Percentiles rank a stretch among this genome's conserved stretches.
Evolutionary conservation across 495 filamentous ascomycete species (phyloP).

Genomic region (Penicillium pancosmium): DNA sequence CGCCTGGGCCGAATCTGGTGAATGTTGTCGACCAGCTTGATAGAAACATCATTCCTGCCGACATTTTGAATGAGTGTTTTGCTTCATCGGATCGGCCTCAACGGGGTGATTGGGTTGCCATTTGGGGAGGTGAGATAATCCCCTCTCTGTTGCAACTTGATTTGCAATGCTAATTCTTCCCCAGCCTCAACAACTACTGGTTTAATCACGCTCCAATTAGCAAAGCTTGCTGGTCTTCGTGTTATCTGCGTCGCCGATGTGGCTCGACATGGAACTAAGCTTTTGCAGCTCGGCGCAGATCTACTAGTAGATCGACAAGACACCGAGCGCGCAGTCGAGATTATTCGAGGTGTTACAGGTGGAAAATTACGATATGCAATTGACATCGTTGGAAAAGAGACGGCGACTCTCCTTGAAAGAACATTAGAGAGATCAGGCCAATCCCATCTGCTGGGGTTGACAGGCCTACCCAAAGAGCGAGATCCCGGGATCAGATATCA

Average conservation of each 20-base stretch:
- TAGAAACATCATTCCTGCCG: conserved; percentile 45
- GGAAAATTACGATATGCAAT: conserved; percentile 62
- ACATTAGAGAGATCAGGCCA: conserved; percentile 40
- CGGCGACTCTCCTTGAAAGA: conserved; percentile 52
- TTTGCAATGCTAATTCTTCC: conserved; percentile 2
- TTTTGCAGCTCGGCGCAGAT: conserved; percentile 55
- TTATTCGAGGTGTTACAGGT: conserved; percentile 56
- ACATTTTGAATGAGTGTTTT: conserved; percentile 59
- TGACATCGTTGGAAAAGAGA: conserved; percentile 63
- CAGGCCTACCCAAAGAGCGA: conserved; percentile 59
- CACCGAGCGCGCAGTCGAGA: conserved; percentile 58
- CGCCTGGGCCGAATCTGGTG: conserved; percentile 57
- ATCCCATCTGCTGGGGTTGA: conserved; percentile 65
- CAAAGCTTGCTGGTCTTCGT: conserved; percentile 58
- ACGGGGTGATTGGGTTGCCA: conserved; percentile 64
- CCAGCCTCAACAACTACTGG: conserved; percentile 63
- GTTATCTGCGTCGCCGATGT: conserved; percentile 62
- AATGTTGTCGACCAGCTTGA: conserved; percentile 42
- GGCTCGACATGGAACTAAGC: conserved; percentile 60
- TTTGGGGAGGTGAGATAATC: conserved; percentile 63
- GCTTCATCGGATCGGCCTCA: conserved; percentile 50
- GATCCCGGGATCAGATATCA: conserved; percentile 53
- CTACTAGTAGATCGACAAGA: conserved; percentile 65
- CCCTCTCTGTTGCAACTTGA: neutral
- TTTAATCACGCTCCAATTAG: conserved; percentile 60